A percentile compares a stretch with the other conserved stretches of the same genome.
Evolutionary conservation across 495 filamentous ascomycete species (phyloP).

Genomic region (Trichoderma erinaceum): DNA sequence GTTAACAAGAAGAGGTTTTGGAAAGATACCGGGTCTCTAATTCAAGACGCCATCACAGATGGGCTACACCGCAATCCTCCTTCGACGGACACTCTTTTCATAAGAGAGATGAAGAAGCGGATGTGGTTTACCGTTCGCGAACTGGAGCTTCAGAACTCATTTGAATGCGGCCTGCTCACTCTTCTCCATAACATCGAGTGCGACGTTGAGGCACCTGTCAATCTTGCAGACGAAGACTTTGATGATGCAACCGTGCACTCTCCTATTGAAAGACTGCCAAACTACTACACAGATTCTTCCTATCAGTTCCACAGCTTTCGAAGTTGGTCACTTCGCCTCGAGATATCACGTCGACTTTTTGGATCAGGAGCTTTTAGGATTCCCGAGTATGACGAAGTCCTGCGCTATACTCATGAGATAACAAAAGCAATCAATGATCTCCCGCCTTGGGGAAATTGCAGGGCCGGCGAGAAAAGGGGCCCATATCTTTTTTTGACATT

Average conservation of each 20-base stretch:
- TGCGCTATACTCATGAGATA: constrained; percentile 31
- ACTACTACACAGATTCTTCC: constrained; percentile 29
- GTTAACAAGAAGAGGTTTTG: constrained; percentile 33
- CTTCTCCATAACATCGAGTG: constrained; percentile 28
- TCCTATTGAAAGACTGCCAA: constrained; percentile 24
- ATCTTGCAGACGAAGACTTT: constrained; percentile 31
- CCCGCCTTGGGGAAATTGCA: constrained; percentile 28
- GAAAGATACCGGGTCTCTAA: constrained; percentile 26
- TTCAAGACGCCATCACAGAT: constrained; percentile 27
- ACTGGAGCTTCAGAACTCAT: constrained; percentile 31
- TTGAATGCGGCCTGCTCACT: constrained; percentile 32
- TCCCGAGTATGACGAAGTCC: constrained; percentile 29
- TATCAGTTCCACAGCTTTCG: constrained; percentile 29
- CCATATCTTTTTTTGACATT: constrained; percentile 26
- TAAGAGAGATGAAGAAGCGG: constrained; percentile 31
- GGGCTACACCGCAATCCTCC: constrained; percentile 28
- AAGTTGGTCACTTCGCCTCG: constrained; percentile 28
- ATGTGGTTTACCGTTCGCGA: constrained; percentile 31
- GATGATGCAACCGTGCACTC: constrained; percentile 25
- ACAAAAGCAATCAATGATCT: constrained; percentile 29
- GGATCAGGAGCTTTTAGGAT: constrained; percentile 24
- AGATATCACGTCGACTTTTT: constrained; percentile 24
- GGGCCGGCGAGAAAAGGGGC: constrained; percentile 20
- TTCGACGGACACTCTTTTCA: constrained; percentile 24
- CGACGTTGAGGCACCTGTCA: constrained; percentile 25